Base-by-base conservation (phyloP, 1,284 basidiomycete species). In the Melampsora abietis-canadensis region DNA sequence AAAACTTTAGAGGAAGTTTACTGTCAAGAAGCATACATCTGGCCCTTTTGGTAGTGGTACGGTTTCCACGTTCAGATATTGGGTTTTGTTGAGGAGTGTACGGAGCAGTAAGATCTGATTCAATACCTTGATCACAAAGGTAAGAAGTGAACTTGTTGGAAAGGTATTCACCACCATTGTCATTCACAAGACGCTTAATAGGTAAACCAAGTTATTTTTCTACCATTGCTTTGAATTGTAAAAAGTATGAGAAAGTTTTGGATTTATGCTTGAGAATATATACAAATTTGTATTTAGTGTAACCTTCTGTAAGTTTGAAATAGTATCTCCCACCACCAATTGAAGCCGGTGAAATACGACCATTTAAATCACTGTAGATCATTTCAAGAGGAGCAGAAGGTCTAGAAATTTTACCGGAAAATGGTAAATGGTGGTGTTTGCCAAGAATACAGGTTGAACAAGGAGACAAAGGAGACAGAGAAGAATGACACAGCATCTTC, bases 161-260 rank as follows among this genome's bases (percentile, higher is more conserved):
- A 14, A 76, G 63, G 73, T 79, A 81, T 77, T 83, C 79, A 1
- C 78, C 78, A 27, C 82, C 81, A 40, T 82, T 80, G 77, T 85
- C 81, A 76, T 78, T 75, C 2, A 80, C 76, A 6, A 82, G 21
- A 5, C 74, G 82, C 64, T 81, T 82, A 65, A 85, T 80, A 31
- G 69, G 77, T n/a, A 15, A 6, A 0, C 78, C 79, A 19, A 77
- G 77, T 30, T 76, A 66, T 21, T 76, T 78, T 64, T 81, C 78
- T 2, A 78, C 37, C 44, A 6, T 4, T 3, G 0, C 2, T 17
- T 47, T 34, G 30, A 48, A 63, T 17, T 30, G n/a, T 4, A 27
- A 10, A 51, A 70, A 70, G 19, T 2, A 27, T 0, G 37, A n/a
- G 46, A 69, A 62, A 12, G 51, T 54, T 30, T 69, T 54, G 14